These are phyloP conservation scores for Collybiopsis confluens DNA, from an alignment of 768 basidiomycete genomes.

Conservation along the genomic window DNA sequence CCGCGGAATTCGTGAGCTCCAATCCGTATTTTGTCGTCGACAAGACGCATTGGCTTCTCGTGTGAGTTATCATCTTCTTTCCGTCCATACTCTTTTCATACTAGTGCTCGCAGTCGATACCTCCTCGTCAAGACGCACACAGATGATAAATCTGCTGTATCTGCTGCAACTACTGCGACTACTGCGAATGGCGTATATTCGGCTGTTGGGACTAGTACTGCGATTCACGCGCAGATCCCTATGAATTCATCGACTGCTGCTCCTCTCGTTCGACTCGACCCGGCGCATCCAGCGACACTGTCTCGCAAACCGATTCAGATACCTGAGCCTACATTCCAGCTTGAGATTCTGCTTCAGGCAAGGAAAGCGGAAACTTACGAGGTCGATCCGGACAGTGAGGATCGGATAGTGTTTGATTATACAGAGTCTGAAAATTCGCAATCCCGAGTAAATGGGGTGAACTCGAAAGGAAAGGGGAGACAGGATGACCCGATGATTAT, in stretches of 20 bases:
- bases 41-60: slow-evolving; percentile 68
- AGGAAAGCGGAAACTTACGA: slow-evolving; percentile 35
- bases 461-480: slow-evolving; percentile 9
- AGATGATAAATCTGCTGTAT: too few species aligned
- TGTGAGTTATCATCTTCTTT: slow-evolving; percentile 32
- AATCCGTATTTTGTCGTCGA: slow-evolving; percentile 56
- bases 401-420: slow-evolving; percentile 37
- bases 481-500: slow-evolving; percentile 16
- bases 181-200: too few species aligned
- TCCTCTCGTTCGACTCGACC: slow-evolving; percentile 48
- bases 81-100: neutral
- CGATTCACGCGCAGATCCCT: too few species aligned
- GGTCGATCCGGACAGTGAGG: slow-evolving; percentile 47
- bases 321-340: slow-evolving; percentile 53
- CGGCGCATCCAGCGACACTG: slow-evolving; percentile 38
- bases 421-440: slow-evolving; percentile 17
- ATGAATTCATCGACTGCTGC: too few species aligned
- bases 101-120: too few species aligned
- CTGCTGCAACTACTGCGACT: too few species aligned
- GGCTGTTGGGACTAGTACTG: too few species aligned
- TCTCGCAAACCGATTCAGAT: slow-evolving; percentile 37
- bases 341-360: slow-evolving; percentile 42
- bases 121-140: slow-evolving; percentile 49
- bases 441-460: neutral
- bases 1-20: slow-evolving; percentile 46